phyloP scores from a whole-genome alignment of 768 basidiomycete species.

The Boletus patriciae region DNA sequence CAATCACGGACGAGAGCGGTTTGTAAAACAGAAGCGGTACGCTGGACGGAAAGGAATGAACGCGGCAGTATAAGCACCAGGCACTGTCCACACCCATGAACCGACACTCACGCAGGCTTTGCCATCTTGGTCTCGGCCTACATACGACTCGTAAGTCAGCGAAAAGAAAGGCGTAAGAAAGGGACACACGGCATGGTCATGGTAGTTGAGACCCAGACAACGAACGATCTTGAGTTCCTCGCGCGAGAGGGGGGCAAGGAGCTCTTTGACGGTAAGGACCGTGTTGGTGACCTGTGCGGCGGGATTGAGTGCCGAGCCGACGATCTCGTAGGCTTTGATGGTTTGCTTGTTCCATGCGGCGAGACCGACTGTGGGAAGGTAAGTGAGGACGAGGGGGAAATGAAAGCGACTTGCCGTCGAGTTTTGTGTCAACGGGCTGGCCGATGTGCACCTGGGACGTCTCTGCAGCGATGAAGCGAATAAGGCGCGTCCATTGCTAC shows the following conservation, averaged over 20 bases:
- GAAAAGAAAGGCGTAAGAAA: neutral
- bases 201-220: slow-evolving; percentile 80
- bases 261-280: slow-evolving; percentile 66
- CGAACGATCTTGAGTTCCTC: slow-evolving; percentile 69
- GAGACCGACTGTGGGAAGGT: slow-evolving; percentile 52
- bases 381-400: neutral
- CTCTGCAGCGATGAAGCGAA: slow-evolving; percentile 78
- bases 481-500: slow-evolving; percentile 68
- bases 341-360: slow-evolving; percentile 50
- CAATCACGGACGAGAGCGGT: slow-evolving; percentile 67
- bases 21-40: slow-evolving; percentile 81
- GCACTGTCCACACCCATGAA: neutral
- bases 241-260: slow-evolving; percentile 67
- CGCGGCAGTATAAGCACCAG: neutral
- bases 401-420: slow-evolving; percentile 52
- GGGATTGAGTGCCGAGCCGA: slow-evolving; percentile 68
- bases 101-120: slow-evolving; percentile 54
- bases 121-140: slow-evolving; percentile 68
- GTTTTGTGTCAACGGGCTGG: slow-evolving; percentile 63
- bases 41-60: slow-evolving; percentile 31
- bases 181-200: slow-evolving; percentile 70
- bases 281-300: slow-evolving; percentile 61
- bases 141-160: neutral
- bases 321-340: slow-evolving; percentile 71
- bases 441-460: slow-evolving; percentile 74